phyloP scores from a whole-genome alignment of 1,139 yeast species.

The Candida mesenterica region DNA sequence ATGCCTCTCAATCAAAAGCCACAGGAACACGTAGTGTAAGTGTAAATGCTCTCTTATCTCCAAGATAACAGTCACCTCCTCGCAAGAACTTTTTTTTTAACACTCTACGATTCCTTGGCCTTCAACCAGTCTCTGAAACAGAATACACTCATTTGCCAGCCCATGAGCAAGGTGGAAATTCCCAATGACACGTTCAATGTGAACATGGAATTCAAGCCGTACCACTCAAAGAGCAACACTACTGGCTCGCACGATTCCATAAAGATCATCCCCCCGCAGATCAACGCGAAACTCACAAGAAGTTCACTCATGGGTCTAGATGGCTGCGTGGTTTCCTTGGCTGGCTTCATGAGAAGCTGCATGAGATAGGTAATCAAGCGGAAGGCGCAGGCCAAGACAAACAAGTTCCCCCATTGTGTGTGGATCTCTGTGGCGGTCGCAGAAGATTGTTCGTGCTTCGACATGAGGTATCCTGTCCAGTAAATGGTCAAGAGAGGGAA shows the following conservation, averaged over 20 bases:
- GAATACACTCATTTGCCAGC: slow-evolving; percentile 78
- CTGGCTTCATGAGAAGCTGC: slow-evolving; percentile 49
- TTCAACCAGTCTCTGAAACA: slow-evolving; percentile 57
- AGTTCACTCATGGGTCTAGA: slow-evolving; percentile 78
- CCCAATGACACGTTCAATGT: slow-evolving; percentile 86
- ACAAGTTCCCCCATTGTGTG: slow-evolving; percentile 85
- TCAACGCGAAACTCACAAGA: slow-evolving; percentile 68
- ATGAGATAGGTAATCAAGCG: slow-evolving; percentile 69
- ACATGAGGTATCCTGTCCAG: slow-evolving; percentile 98
- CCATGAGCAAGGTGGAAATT: slow-evolving; percentile 74
- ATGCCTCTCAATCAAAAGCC: too few species aligned
- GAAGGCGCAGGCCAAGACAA: slow-evolving; percentile 75
- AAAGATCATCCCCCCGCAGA: slow-evolving; percentile 88
- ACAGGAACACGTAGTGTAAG: too few species aligned
- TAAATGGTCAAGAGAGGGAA: slow-evolving; percentile 90
- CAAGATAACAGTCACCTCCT: too few species aligned
- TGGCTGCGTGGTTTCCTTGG: neutral
- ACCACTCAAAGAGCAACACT: slow-evolving; percentile 75
- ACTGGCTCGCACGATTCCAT: slow-evolving; percentile 91
- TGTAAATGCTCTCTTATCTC: too few species aligned
- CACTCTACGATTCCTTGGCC: slow-evolving; percentile 3
- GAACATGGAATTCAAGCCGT: slow-evolving; percentile 88
- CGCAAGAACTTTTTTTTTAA: too few species aligned
- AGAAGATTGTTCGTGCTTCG: slow-evolving; percentile 87
- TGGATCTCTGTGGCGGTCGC: slow-evolving; percentile 75